These are phyloP conservation scores for Gentiana straminea DNA, from an alignment of 257 asterid species.

Conservation along the genomic window DNA sequence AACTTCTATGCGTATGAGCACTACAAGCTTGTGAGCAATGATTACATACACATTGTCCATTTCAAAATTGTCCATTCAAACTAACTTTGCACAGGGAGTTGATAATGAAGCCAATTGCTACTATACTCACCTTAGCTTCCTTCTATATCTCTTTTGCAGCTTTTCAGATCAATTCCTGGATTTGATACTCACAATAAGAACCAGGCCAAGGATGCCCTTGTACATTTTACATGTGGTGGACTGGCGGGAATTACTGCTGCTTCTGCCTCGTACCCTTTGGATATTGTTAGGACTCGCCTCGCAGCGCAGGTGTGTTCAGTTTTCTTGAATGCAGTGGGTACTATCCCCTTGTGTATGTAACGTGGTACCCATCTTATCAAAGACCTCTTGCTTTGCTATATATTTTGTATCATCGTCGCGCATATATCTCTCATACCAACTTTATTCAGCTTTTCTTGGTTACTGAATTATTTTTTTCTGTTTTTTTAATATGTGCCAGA, in stretches of 20 bases:
- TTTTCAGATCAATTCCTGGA: slow-evolving; percentile 57
- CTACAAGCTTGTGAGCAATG: slow-evolving; percentile 56
- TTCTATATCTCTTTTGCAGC: slow-evolving; percentile 23
- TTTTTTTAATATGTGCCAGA: slow-evolving; percentile 28
- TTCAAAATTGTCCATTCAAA: background rate
- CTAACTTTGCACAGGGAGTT: background rate
- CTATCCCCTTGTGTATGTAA: background rate
- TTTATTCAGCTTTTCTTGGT: background rate
- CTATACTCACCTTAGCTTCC: background rate
- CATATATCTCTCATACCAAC: no score
- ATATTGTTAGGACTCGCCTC: slow-evolving; percentile 83
- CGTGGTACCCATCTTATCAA: background rate
- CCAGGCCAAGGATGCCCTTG: slow-evolving; percentile 37
- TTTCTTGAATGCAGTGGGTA: background rate
- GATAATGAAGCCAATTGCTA: background rate
- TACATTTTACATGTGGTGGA: slow-evolving; percentile 86
- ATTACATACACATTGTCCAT: background rate
- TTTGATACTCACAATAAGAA: slow-evolving; percentile 32
- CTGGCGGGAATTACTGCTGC: slow-evolving; percentile 89
- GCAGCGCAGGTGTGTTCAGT: slow-evolving; percentile 68
- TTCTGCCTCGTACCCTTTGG: slow-evolving; percentile 85
- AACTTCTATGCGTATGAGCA: slow-evolving; percentile 75
- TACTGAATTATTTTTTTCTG: slow-evolving; percentile 4
- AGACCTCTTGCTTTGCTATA: background rate
- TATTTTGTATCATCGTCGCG: background rate